Conservation (phyloP, 78 protist species). For the Capsaspora owczarzaki region DNA sequence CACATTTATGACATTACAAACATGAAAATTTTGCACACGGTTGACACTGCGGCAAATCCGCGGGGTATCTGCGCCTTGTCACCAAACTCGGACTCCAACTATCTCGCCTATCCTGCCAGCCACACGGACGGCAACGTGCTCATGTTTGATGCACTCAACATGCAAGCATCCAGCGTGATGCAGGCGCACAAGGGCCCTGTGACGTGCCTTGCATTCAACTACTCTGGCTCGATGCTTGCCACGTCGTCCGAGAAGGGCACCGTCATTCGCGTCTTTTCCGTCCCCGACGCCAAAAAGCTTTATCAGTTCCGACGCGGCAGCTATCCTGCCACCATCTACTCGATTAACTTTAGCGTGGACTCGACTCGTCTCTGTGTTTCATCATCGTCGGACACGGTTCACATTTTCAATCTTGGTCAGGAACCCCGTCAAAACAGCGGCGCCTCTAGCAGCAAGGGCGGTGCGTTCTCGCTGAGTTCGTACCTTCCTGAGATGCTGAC, state of each 20-base stretch:
- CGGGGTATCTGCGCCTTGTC: constrained; percentile 32
- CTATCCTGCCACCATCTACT: too few species aligned
- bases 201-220: constrained; percentile 36
- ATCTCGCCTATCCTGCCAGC: constrained; percentile 47
- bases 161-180: constrained; percentile 44
- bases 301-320: constrained; percentile 1
- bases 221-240: constrained; percentile 54
- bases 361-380: too few species aligned
- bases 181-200: constrained; percentile 56
- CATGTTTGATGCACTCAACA: constrained; percentile 45
- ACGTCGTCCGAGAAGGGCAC: constrained; percentile 64
- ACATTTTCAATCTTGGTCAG: too few species aligned
- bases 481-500: too few species aligned
- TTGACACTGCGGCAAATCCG: background rate
- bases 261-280: constrained; percentile 50
- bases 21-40: background rate
- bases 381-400: too few species aligned
- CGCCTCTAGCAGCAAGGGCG: too few species aligned
- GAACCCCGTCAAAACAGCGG: too few species aligned
- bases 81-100: constrained; percentile 30
- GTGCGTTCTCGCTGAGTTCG: too few species aligned
- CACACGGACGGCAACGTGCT: constrained; percentile 39
- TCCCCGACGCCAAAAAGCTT: constrained; percentile 24
- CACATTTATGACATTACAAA: background rate
- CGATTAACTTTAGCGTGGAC: too few species aligned